These are phyloP conservation scores for Periconia macrospinosa DNA, from an alignment of 2,329 filamentous ascomycete genomes.

Conservation along the genomic window DNA sequence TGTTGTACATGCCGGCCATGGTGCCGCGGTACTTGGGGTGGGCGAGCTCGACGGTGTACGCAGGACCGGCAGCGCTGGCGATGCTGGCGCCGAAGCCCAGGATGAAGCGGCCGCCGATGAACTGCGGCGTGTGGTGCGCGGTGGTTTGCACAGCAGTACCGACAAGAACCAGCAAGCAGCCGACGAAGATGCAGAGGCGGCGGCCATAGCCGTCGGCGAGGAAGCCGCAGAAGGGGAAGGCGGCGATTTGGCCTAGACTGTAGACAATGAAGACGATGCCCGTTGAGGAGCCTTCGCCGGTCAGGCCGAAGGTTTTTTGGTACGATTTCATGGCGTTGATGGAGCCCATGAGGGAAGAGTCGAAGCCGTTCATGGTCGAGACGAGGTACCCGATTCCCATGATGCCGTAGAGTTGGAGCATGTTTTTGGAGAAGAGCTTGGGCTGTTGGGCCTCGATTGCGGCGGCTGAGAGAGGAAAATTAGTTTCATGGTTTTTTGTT, in stretches of 20 bases:
- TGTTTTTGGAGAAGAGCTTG: constrained; percentile 29
- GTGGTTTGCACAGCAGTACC: constrained; percentile 56
- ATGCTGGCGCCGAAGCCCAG: constrained; percentile 56
- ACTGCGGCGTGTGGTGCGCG: constrained; percentile 52
- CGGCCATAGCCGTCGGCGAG: constrained; percentile 51
- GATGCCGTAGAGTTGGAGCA: constrained; percentile 37
- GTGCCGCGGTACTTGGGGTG: constrained; percentile 64
- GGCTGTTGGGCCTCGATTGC: constrained; percentile 38
- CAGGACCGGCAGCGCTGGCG: constrained; percentile 58
- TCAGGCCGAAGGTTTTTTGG: constrained; percentile 53
- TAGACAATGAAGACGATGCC: constrained; percentile 53
- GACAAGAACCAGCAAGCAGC: constrained; percentile 55
- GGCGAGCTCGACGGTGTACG: constrained; percentile 62
- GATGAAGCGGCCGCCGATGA: constrained; percentile 53
- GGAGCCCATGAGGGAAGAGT: constrained; percentile 47
- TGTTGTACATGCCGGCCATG: constrained; percentile 61
- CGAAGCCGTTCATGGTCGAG: constrained; percentile 40
- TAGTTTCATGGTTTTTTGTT: not conserved
- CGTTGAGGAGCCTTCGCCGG: constrained; percentile 51
- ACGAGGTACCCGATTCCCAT: constrained; percentile 40
- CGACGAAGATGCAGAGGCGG: constrained; percentile 59
- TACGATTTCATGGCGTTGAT: constrained; percentile 59
- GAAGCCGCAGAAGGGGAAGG: constrained; percentile 50
- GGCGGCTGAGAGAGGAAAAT: constrained; percentile 18
- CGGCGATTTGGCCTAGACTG: constrained; percentile 55